These are phyloP conservation scores for Eucalyptus brandiana DNA, from an alignment of 345 rosid species.

Conservation along the genomic window DNA sequence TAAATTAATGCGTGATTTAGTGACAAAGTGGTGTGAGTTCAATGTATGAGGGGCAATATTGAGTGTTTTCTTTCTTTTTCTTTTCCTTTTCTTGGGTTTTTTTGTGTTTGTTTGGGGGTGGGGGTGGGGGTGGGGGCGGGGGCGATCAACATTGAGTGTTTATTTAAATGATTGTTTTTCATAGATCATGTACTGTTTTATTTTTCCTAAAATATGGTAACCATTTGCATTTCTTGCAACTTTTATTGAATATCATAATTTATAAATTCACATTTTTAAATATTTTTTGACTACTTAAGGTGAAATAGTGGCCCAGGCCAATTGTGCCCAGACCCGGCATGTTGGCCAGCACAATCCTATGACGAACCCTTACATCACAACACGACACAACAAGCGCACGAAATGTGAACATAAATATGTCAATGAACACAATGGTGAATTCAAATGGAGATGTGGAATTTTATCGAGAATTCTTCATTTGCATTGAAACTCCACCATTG, in stretches of 20 bases:
- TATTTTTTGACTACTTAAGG: not conserved
- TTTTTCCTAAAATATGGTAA: not conserved
- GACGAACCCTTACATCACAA: too few relatives aligned
- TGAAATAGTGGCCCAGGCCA: too few relatives aligned
- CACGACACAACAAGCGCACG: too few relatives aligned
- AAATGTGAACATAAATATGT: not conserved
- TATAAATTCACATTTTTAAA: not conserved
- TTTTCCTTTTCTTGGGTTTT: too few relatives aligned
- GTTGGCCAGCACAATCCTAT: too few relatives aligned
- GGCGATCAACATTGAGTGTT: not conserved
- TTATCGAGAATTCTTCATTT: not conserved
- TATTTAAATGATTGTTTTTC: not conserved
- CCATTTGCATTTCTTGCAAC: not conserved
- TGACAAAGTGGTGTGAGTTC: not conserved
- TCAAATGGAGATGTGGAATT: too few relatives aligned
- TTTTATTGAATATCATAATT: not conserved
- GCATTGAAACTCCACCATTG: not conserved
- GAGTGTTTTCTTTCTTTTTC: not conserved
- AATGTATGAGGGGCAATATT: not conserved
- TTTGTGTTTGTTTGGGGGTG: too few relatives aligned
- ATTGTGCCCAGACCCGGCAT: rapidly evolving
- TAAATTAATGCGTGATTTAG: not conserved
- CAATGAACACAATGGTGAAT: not conserved
- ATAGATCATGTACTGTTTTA: not conserved
- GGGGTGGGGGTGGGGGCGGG: rapidly evolving